Evolutionary conservation across 148 eudicot genomes (phyloP).

Genomic region (Dysphania ambrosioides): DNA sequence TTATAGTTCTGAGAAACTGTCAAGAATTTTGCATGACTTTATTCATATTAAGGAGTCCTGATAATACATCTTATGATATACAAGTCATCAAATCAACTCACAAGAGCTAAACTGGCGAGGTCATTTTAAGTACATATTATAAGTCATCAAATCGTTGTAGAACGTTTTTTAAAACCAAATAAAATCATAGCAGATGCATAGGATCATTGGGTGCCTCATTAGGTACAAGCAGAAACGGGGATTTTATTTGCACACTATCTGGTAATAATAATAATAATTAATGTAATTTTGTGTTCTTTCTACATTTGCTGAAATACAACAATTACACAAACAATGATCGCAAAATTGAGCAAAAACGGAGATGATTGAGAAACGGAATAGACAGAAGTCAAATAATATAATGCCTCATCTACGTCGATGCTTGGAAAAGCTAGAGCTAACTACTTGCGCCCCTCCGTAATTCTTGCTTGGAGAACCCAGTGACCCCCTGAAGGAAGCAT

Average conservation of each 20-base stretch:
- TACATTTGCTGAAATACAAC: constrained; percentile 24
- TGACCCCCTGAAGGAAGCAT: constrained; percentile 70
- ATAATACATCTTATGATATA: too few relatives aligned
- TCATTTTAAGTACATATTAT: too few relatives aligned
- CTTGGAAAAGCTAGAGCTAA: constrained; percentile 51
- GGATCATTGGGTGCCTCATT: not conserved
- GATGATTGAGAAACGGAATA: constrained; percentile 15
- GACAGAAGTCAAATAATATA: not conserved
- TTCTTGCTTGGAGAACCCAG: constrained; percentile 63
- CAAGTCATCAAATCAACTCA: too few relatives aligned
- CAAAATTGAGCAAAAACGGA: constrained; percentile 27
- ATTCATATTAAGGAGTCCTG: too few relatives aligned
- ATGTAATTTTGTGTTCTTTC: constrained; percentile 9
- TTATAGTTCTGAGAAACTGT: too few relatives aligned
- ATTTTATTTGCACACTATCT: constrained; percentile 17
- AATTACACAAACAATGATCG: constrained; percentile 26
- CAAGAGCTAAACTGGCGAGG: too few relatives aligned
- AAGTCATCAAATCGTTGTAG: too few relatives aligned
- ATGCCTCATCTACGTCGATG: constrained; percentile 63
- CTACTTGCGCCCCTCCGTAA: constrained; percentile 46
- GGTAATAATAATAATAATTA: constrained; percentile 7
- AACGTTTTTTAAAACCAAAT: too few relatives aligned
- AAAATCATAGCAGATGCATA: not conserved
- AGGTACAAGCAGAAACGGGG: not conserved
- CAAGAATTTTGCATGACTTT: too few relatives aligned